Percentiles rank a stretch among this genome's conserved stretches.
phyloP scores from a whole-genome alignment of 2,329 filamentous ascomycete genomes.

The Epichloe scottii region DNA sequence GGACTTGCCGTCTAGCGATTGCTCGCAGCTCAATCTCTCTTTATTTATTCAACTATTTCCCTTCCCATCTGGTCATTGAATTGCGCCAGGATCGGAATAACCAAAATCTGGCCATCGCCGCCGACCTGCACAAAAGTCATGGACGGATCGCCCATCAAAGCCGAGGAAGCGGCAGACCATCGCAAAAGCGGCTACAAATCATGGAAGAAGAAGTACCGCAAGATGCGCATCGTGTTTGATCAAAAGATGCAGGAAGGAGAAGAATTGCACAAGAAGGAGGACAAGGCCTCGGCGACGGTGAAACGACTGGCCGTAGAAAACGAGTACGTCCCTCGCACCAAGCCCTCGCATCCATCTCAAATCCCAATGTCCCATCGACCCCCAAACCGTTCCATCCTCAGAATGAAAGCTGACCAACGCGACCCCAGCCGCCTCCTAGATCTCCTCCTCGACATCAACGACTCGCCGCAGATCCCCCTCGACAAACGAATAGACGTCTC shows the following conservation, averaged over 20 bases:
- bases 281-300: constrained; percentile 66
- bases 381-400: too few relatives aligned
- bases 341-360: neutral
- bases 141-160: constrained; percentile 26
- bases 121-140: constrained; percentile 8
- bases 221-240: constrained; percentile 73
- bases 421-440: constrained; percentile 69
- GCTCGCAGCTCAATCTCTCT: neutral
- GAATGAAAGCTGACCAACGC: neutral
- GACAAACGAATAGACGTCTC: constrained; percentile 63
- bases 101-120: neutral
- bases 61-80: neutral
- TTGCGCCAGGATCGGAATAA: neutral
- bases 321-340: constrained; percentile 50
- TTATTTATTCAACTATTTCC: neutral
- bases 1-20: neutral
- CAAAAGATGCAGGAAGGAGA: constrained; percentile 70
- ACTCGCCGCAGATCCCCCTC: constrained; percentile 62
- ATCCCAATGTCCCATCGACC: too few relatives aligned
- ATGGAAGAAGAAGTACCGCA: constrained; percentile 89
- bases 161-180: constrained; percentile 31
- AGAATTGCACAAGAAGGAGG: constrained; percentile 67
- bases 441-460: constrained; percentile 80
- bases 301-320: constrained; percentile 82
- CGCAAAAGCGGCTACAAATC: constrained; percentile 47